Base-by-base conservation (phyloP, 2,329 filamentous ascomycete genomes). In the Daldinia eschscholtzii region DNA sequence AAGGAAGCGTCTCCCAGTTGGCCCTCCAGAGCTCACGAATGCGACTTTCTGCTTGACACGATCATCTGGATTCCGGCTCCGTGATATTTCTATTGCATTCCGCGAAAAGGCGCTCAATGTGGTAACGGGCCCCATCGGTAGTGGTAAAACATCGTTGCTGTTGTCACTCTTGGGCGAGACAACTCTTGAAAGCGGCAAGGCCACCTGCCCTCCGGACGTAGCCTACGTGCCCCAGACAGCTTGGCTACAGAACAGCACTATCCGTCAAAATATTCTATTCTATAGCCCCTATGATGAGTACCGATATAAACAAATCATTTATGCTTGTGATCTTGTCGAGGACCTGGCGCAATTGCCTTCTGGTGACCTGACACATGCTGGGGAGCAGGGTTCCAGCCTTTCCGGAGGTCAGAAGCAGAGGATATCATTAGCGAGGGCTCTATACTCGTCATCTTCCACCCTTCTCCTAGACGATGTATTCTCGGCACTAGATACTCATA, bases 191-290 rank as follows among this genome's bases (percentile, higher is more conserved):
- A 61, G 64, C 4, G 77, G 77, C 2, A 57, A 46, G 18, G 71
- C 72, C 13, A 64, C 70, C 39, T 72, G 77, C 33, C 76, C 77
- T 2, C 66, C 69, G 6, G 79, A 80, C 33, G 74, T 81, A 18
- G 77, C 80, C 10, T 82, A 73, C 50, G 64, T 65, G 13, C 73
- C 76, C 9, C 78, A 79, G 35, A 72, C 73, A 7, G 71, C 79
- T 0, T 81, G 79, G 78, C 72, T 80, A 6, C 73, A 76, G 48
- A 80, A 79, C 44, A 75, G 74, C 35, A 79, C 76, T 0, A 71
- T 81, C n/a, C 73, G 76, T 2, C 68, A 77, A 12, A 80, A 80
- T 37, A 77, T 81, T 18, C 46, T 76, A 1, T 77, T 79, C 39
- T 76, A 76, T 50, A 71, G 70, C 23, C 53, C 72, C 6, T 80